phyloP scores from a whole-genome alignment of 169 alveolate genomes.

The Toxoplasma gondii region DNA sequence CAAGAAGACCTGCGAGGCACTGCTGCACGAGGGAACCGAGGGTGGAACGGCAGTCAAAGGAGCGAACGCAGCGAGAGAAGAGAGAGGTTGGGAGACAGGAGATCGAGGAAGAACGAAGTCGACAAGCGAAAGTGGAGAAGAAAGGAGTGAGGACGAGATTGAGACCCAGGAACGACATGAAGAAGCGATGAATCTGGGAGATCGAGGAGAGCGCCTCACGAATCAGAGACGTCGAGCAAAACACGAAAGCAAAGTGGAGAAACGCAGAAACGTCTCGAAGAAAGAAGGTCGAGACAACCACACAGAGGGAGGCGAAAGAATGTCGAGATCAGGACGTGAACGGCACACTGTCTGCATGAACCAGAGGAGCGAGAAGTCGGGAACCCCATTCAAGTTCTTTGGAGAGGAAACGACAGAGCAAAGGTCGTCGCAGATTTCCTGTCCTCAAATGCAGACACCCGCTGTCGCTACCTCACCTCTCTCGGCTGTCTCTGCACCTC shows the following conservation, averaged over 20 bases:
- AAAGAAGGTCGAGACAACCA: not conserved
- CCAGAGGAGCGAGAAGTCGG: too few species aligned
- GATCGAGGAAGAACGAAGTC: not conserved
- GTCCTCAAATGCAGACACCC: too few species aligned
- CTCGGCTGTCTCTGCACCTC: too few species aligned
- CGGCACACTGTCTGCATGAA: too few species aligned
- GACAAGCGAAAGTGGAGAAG: not conserved
- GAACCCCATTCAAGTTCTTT: too few species aligned
- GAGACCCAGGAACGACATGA: too few species aligned
- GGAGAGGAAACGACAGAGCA: not conserved
- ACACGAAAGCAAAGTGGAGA: too few species aligned
- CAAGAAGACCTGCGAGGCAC: not conserved
- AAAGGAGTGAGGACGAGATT: not conserved
- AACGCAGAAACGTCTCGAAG: not conserved
- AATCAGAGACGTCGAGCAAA: too few species aligned
- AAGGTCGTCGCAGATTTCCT: not conserved
- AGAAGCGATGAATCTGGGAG: too few species aligned
- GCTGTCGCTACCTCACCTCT: too few species aligned
- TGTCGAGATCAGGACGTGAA: too few species aligned
- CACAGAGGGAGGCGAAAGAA: not conserved
- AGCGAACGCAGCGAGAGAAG: not conserved
- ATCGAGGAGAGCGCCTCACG: too few species aligned
- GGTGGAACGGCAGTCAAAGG: not conserved
- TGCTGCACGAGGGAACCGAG: not conserved
- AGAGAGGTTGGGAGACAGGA: constrained; percentile 1